Percentiles rank a stretch among this genome's conserved stretches.
These are phyloP conservation scores for Alnus glutinosa DNA, from an alignment of 306 rosid species.

Conservation along the genomic window DNA sequence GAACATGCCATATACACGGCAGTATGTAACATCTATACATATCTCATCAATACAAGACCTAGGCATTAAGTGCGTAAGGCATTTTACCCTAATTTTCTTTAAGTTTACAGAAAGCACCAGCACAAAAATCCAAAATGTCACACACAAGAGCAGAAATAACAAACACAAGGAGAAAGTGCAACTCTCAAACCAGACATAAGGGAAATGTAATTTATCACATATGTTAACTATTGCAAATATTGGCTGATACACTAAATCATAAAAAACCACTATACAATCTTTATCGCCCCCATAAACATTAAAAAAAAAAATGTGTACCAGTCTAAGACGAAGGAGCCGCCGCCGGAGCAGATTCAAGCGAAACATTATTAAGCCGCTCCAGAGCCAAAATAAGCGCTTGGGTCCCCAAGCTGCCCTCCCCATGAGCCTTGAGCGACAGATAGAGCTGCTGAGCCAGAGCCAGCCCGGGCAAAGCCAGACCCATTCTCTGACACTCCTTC, in stretches of 20 bases:
- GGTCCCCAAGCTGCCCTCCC: constrained; percentile 76
- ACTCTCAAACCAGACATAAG: neutral
- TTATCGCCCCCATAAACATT: neutral
- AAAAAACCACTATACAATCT: neutral
- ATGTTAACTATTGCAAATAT: neutral
- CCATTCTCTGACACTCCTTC: constrained; percentile 83
- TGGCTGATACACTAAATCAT: neutral
- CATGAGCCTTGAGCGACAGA: constrained; percentile 77
- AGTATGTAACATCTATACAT: too few species aligned
- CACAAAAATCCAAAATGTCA: neutral
- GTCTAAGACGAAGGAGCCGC: constrained; percentile 16
- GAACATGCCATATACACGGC: too few species aligned
- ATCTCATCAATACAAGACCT: too few species aligned
- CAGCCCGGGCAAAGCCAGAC: constrained; percentile 78
- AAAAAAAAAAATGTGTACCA: constrained; percentile 1
- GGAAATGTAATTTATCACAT: neutral
- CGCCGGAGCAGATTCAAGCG: constrained; percentile 35
- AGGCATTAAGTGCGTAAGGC: too few species aligned
- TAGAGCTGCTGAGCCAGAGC: constrained; percentile 92
- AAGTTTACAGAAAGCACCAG: neutral
- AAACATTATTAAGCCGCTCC: constrained; percentile 74
- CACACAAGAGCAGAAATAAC: neutral
- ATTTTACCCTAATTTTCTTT: too few species aligned
- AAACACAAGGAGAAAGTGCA: neutral
- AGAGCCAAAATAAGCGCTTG: constrained; percentile 72